These are phyloP conservation scores for Escallonia herrerae DNA, from an alignment of 129 eudicot genomes.

Conservation along the genomic window DNA sequence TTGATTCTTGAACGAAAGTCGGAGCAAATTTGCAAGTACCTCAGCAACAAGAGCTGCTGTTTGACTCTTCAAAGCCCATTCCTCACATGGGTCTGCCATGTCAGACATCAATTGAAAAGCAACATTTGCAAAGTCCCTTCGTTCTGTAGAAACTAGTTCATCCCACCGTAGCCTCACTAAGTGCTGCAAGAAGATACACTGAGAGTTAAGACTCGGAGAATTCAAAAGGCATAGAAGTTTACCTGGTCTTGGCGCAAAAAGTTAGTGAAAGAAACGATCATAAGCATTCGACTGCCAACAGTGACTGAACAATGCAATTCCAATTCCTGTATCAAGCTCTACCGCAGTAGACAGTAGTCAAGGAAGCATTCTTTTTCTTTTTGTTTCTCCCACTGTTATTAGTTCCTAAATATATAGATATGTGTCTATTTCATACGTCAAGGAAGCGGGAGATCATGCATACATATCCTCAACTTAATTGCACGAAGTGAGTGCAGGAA, in stretches of 20 bases:
- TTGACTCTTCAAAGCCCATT: slow-evolving; percentile 95
- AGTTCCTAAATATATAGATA: neutral
- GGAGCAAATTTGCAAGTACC: slow-evolving; percentile 31
- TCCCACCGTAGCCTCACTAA: slow-evolving; percentile 94
- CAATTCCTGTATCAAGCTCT: neutral
- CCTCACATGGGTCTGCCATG: slow-evolving; percentile 58
- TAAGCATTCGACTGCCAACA: neutral
- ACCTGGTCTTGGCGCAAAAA: neutral
- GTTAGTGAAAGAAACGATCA: neutral
- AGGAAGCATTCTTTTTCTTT: neutral
- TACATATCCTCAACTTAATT: neutral
- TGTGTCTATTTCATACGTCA: neutral
- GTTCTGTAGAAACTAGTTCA: slow-evolving; percentile 54
- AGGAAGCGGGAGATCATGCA: too few relatives aligned
- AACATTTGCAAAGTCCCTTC: slow-evolving; percentile 65
- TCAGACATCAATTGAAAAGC: slow-evolving; percentile 71
- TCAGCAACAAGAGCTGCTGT: slow-evolving; percentile 91
- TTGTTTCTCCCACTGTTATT: neutral
- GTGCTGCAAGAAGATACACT: slow-evolving; percentile 47
- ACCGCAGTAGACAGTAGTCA: neutral
- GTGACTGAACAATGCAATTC: neutral
- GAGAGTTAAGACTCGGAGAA: neutral
- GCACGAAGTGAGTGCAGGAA: neutral
- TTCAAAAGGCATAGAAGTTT: neutral
- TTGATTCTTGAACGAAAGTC: neutral